Evolutionary conservation across 441 rosid genomes (phyloP).

Genomic region (Lagerstroemia fauriei): DNA sequence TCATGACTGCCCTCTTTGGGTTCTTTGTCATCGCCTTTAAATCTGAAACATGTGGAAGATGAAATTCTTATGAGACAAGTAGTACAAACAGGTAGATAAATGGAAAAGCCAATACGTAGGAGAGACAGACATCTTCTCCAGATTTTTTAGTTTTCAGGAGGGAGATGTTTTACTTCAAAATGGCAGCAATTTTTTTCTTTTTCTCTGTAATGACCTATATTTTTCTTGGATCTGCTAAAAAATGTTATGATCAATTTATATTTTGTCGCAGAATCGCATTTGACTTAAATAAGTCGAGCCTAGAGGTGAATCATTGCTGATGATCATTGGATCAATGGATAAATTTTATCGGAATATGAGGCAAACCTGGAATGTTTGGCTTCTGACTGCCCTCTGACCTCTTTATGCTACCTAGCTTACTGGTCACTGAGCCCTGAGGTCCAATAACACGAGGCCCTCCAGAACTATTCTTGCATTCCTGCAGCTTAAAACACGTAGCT

Average conservation of each 20-base stretch:
- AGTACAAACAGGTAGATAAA: not conserved
- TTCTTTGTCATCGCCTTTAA: slow-evolving; percentile 56
- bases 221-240: not conserved
- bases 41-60: slow-evolving; percentile 37
- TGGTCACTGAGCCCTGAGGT: slow-evolving; percentile 28
- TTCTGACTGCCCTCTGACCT: slow-evolving; percentile 42
- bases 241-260: not conserved
- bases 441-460: slow-evolving; percentile 32
- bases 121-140: not conserved
- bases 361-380: slow-evolving; percentile 53
- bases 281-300: not conserved
- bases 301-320: not conserved
- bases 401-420: slow-evolving; percentile 37
- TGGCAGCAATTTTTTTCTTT: not conserved
- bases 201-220: not conserved
- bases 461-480: not conserved
- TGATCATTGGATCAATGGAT: not conserved
- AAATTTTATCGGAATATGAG: not conserved
- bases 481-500: slow-evolving; percentile 1
- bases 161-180: not conserved
- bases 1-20: slow-evolving; percentile 36
- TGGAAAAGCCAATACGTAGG: not conserved
- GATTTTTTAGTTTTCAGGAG: not conserved
- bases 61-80: not conserved
- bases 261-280: no score